Conservation (phyloP, 306 rosid species). For the Crataegus laevigata region DNA sequence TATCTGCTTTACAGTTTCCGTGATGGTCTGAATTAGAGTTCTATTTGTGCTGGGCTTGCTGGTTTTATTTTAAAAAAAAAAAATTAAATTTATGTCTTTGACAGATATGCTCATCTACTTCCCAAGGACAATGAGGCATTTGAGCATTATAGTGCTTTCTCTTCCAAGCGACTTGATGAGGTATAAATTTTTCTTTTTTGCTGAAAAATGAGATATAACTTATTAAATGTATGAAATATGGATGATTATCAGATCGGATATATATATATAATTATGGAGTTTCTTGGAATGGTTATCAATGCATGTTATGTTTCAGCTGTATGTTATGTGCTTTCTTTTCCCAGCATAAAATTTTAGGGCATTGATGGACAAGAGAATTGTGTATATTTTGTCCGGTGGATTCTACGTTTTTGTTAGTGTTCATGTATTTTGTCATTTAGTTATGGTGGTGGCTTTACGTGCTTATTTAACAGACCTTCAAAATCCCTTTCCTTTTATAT, state of each 20-base stretch:
- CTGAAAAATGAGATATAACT: background rate
- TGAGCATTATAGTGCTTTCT: conserved; percentile 71
- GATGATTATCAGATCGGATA: background rate
- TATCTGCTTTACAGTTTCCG: background rate
- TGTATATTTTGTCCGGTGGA: background rate
- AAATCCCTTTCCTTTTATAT: background rate
- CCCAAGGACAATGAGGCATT: conserved; percentile 85
- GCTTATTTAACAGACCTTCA: conserved; percentile 1
- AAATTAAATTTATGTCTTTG: background rate
- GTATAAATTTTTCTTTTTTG: conserved; percentile 23
- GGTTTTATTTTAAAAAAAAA: background rate
- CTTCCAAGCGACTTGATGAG: conserved; percentile 91
- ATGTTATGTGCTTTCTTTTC: background rate
- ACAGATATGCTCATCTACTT: conserved; percentile 83
- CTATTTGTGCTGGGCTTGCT: background rate
- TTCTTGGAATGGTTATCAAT: background rate
- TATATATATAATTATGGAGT: background rate
- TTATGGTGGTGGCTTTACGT: background rate
- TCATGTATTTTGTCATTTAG: background rate
- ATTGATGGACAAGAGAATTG: background rate
- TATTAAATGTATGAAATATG: background rate
- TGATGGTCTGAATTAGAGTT: background rate
- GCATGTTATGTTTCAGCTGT: background rate
- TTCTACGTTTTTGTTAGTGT: background rate
- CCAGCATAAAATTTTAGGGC: background rate